A percentile compares a stretch with the other conserved stretches of the same genome.
Conservation (phyloP, 2,329 filamentous ascomycete genomes). For the Fusarium guadeloupense region DNA sequence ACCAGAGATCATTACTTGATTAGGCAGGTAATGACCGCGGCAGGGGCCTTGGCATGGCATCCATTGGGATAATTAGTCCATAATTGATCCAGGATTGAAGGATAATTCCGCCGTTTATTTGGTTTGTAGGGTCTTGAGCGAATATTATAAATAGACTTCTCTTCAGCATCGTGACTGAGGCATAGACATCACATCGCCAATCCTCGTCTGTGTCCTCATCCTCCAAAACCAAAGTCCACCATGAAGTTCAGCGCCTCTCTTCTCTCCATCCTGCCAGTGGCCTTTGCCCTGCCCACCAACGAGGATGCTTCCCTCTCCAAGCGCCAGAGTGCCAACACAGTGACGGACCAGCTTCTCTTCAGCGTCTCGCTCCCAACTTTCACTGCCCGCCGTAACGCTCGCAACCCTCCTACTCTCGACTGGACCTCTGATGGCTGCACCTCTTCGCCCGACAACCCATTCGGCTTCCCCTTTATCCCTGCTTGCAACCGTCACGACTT, state of each 20-base stretch:
- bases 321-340: constrained; percentile 39
- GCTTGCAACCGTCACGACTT: constrained; percentile 66
- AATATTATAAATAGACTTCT: constrained; percentile 30
- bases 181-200: not conserved
- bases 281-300: constrained; percentile 34
- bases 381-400: constrained; percentile 50
- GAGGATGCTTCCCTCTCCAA: constrained; percentile 14
- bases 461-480: constrained; percentile 54
- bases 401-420: constrained; percentile 51
- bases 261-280: constrained; percentile 37
- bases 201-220: not conserved
- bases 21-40: constrained; percentile 20
- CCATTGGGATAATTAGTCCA: not conserved
- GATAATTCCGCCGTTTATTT: not conserved
- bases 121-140: not conserved
- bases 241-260: constrained; percentile 48
- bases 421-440: constrained; percentile 57
- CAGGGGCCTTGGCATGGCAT: not conserved
- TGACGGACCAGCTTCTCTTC: constrained; percentile 61
- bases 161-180: not conserved
- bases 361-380: constrained; percentile 54
- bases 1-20: constrained; percentile 25
- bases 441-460: constrained; percentile 54
- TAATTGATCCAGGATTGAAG: not conserved
- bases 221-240: constrained; percentile 36